Evolutionary conservation across 148 eudicot species (phyloP), one percentile per base, ranked within the genome.

Genomic region (Amaranthus hypochondriacus): DNA sequence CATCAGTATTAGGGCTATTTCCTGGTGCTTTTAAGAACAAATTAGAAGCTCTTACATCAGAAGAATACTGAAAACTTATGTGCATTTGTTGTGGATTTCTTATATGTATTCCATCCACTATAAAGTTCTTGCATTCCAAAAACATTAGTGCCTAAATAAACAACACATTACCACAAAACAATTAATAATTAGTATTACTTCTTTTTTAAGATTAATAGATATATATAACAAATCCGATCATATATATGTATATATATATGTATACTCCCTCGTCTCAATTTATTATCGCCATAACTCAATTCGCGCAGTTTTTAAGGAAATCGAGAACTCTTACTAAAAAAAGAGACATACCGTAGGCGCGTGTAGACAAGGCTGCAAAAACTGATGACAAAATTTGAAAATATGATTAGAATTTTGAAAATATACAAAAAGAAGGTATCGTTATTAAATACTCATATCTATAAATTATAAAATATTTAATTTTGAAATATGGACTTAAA

Each of bases 331-430:
- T n/a, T n/a, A n/a, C n/a, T n/a, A n/a, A n/a, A n/a, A n/a, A n/a
- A n/a, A n/a, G n/a, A n/a, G n/a, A n/a, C n/a, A n/a, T 88, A 92
- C 97, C 66, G 97, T 88, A 53, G 97, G 97, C n/a, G 96, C 97
- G 10, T 82, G 84, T 10, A 61, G 73, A 82, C 97, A 89, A 44
- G 91, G 91, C 91, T 89, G 91, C 77, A 62, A n/a, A n/a, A n/a
- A n/a, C n/a, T n/a, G 44, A 60, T 10, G n/a, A 48, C 55, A 39
- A n/a, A 66, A 59, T 39, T 46, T 5, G 1, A 52, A 39, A n/a
- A 10, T 39, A n/a, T 42, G 66, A 44, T 13, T 47, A 71, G 7
- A 49, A 10, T 21, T 56, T 7, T 54, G 62, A 50, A 55, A 52
- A 53, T 2, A 15, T 18, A 7, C 73, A 55, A 51, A 28, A 56